Evolutionary conservation across 2,329 filamentous ascomycete genomes (phyloP).

Genomic region (Metarhizium sp.): DNA sequence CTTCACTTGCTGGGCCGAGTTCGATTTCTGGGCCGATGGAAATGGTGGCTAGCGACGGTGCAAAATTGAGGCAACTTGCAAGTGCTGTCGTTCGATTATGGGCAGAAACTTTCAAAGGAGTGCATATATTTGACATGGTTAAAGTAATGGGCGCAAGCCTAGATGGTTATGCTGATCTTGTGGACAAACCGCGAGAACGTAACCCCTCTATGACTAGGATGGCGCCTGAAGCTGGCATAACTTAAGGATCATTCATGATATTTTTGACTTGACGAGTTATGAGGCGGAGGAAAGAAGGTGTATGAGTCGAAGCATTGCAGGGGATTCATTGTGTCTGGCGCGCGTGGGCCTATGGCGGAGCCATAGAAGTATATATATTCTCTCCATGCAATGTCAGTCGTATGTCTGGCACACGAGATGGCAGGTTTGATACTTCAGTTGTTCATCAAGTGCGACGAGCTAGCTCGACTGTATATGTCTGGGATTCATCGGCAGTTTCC

Average conservation of each 20-base stretch:
- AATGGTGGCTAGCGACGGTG: conserved; percentile 35
- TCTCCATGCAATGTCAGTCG: neutral
- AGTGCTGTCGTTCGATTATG: conserved; percentile 50
- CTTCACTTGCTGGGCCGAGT: conserved; percentile 36
- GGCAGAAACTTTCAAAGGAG: conserved; percentile 53
- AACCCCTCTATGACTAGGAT: conserved; percentile 11
- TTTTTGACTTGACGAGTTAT: too few relatives aligned
- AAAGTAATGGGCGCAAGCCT: conserved; percentile 48
- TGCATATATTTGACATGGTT: conserved; percentile 51
- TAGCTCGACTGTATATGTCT: too few relatives aligned
- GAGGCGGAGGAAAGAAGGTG: neutral
- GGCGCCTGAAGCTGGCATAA: conserved; percentile 13
- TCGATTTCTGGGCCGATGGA: conserved; percentile 30
- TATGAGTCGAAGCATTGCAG: neutral
- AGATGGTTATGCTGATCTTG: conserved; percentile 46
- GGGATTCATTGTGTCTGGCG: neutral
- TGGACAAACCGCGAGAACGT: conserved; percentile 36
- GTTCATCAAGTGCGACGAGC: too few relatives aligned
- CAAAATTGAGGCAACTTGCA: conserved; percentile 45
- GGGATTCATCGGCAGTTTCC: too few relatives aligned
- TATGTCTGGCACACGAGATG: neutral
- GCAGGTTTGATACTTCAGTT: neutral
- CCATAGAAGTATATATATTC: neutral
- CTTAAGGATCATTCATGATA: conserved; percentile 2
- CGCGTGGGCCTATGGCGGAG: neutral